A percentile compares a stretch with the other conserved stretches of the same genome.
phyloP scores from a whole-genome alignment of 495 filamentous ascomycete genomes.

The Letharia lupina region DNA sequence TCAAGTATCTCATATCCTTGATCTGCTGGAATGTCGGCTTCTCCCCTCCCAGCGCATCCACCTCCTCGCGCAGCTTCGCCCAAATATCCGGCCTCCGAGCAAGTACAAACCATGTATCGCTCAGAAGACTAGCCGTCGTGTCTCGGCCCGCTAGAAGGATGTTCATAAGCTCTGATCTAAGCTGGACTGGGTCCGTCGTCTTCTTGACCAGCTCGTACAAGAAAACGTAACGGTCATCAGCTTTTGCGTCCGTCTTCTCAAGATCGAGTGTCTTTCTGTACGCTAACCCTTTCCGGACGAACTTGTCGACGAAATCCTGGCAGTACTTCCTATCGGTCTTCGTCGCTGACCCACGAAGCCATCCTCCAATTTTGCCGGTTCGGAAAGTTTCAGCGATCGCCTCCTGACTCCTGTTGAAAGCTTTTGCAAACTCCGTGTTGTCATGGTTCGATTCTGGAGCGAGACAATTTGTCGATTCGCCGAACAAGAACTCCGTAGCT shows the following conservation, averaged over 20 bases:
- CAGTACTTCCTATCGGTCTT: conserved; percentile 33
- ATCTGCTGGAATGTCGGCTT: conserved; percentile 36
- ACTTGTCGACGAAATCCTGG: conserved; percentile 43
- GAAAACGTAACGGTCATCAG: conserved; percentile 46
- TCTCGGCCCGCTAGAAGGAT: conserved; percentile 58
- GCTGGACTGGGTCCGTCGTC: conserved; percentile 48
- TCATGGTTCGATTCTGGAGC: conserved; percentile 23
- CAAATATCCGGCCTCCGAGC: conserved; percentile 23
- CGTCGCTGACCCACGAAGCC: conserved; percentile 35
- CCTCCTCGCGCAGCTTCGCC: conserved; percentile 21
- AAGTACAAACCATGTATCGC: conserved; percentile 22
- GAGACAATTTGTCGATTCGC: conserved; percentile 44
- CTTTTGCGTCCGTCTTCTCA: conserved; percentile 15
- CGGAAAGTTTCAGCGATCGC: conserved; percentile 30
- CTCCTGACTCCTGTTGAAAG: conserved; percentile 40
- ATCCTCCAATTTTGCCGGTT: conserved; percentile 34
- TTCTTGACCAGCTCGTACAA: conserved; percentile 53
- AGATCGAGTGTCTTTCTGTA: conserved; percentile 25
- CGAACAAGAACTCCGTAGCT: conserved; percentile 61
- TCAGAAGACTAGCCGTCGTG: conserved; percentile 39
- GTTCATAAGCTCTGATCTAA: conserved; percentile 57
- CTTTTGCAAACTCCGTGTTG: conserved; percentile 29
- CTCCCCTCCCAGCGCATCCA: conserved; percentile 23
- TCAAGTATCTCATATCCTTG: conserved; percentile 42
- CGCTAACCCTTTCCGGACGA: conserved; percentile 39